Percentiles rank a stretch among this genome's conserved stretches.
These are phyloP conservation scores for Pyronema domesticum DNA, from an alignment of 495 filamentous ascomycete genomes.

Conservation along the genomic window DNA sequence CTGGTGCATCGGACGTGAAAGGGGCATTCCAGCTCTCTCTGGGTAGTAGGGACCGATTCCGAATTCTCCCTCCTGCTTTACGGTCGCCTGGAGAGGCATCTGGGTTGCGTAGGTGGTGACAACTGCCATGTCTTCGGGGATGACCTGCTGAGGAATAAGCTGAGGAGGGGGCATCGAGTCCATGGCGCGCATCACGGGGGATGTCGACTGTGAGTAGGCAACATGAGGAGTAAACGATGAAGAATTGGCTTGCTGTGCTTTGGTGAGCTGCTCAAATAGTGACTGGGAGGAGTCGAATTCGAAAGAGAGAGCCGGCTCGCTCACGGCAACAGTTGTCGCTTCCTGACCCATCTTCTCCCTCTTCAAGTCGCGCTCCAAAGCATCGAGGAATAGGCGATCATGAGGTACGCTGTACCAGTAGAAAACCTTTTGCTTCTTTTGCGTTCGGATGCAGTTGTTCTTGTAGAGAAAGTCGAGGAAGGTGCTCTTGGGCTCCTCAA, in stretches of 20 bases:
- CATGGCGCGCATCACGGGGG: slow-evolving; percentile 71
- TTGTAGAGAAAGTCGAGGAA: slow-evolving; percentile 99
- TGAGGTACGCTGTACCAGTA: slow-evolving; percentile 99
- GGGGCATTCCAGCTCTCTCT: slow-evolving; percentile 21
- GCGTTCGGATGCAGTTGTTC: slow-evolving; percentile 98
- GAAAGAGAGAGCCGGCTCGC: slow-evolving; percentile 91
- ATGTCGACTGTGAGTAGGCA: slow-evolving; percentile 46
- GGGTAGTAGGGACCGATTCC: slow-evolving; percentile 19
- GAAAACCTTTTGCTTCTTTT: slow-evolving; percentile 99
- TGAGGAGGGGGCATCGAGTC: slow-evolving; percentile 58
- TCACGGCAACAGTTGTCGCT: slow-evolving; percentile 87
- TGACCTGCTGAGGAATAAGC: slow-evolving; percentile 52
- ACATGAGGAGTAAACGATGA: slow-evolving; percentile 85
- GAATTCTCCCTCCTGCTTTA: slow-evolving; percentile 22
- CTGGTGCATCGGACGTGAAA: slow-evolving; percentile 42
- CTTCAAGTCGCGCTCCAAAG: slow-evolving; percentile 91
- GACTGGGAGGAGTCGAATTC: slow-evolving; percentile 98
- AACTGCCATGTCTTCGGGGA: slow-evolving; percentile 61
- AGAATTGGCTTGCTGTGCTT: slow-evolving; percentile 94
- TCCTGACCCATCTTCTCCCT: slow-evolving; percentile 98
- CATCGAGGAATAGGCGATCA: slow-evolving; percentile 92
- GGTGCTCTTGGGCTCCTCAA: slow-evolving; percentile 95
- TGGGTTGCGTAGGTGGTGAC: slow-evolving; percentile 59
- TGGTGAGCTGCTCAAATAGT: slow-evolving; percentile 97
- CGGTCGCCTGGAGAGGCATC: slow-evolving; percentile 30